Base-by-base conservation (phyloP, 345 rosid species). In the Eucalyptus regnans region DNA sequence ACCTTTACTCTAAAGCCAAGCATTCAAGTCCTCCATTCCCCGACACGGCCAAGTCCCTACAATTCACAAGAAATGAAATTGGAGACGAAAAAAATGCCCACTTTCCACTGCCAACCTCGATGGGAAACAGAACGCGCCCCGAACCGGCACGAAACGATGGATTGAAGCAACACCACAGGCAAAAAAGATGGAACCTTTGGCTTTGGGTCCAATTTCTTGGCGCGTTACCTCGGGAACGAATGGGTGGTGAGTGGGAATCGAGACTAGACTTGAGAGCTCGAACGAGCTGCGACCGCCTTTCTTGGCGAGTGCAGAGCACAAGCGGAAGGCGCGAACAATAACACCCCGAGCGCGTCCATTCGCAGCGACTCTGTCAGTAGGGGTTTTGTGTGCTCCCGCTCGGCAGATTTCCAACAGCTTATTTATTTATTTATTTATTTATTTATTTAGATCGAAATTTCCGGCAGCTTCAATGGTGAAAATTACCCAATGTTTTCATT, bases 221-320 rank as follows among this genome's bases (percentile, higher is more conserved):
- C 22, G 22, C 43, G 6, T 66, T 89, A 94, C 96, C 96, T 93
- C 92, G 8, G 95, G 95, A 66, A 91, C 95, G 89, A 94, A 92
- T 1, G 94, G 95, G 23, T 87, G 89, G 90, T 91, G 86, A 25
- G 41, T 44, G 86, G 86, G 76, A 23, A 90, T 62, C 16, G 92
- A 33, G 33, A 33, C 33, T 33, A 90, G 89, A 90, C 49, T 62
- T 86, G 92, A 46, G 93, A 88, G 92, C 90, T 89, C 52, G 95
- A 87, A 88, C 88, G 88, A 81, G 43, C 91, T 37, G 88, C 90
- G 87, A 88, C 50, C 7, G 87, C 87, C 3, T 46, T 60, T 16
- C 68, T 83, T 68, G 92, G 86, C 13, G 89, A 87, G 33, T 33
- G 33, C 33, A 33, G n/a, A 33, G 33, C 33, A 3, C 33, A 33